phyloP scores from a whole-genome alignment of 2,329 filamentous ascomycete species.

The Cladosporium sp. region DNA sequence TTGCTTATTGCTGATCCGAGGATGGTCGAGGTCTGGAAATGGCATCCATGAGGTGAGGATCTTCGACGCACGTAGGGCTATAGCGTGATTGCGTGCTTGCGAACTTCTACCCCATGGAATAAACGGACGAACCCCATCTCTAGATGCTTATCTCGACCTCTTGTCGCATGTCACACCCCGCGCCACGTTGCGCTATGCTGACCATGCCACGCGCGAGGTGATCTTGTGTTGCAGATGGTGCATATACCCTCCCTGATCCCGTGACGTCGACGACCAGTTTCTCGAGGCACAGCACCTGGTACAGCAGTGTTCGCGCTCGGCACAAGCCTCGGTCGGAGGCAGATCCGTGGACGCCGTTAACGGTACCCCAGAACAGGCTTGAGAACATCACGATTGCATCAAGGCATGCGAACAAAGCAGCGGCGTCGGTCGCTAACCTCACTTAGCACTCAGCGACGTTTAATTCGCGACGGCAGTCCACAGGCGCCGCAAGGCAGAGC shows the following conservation, averaged over 20 bases:
- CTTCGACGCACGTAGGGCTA: constrained; percentile 1
- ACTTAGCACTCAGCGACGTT: no score
- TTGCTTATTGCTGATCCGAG: background rate
- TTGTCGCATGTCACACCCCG: constrained; percentile 9
- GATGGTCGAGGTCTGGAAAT: background rate
- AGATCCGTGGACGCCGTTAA: background rate
- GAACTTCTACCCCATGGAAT: constrained; percentile 9
- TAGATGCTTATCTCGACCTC: constrained; percentile 11
- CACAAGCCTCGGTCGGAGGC: background rate
- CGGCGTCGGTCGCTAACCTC: background rate
- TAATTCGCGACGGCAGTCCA: background rate
- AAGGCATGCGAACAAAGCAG: background rate
- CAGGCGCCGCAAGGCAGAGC: background rate
- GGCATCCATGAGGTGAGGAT: background rate
- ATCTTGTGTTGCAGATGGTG: background rate
- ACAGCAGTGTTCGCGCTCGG: background rate
- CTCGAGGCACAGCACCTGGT: background rate
- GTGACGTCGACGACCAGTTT: background rate
- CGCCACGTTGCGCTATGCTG: background rate
- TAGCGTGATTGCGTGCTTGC: constrained; percentile 13
- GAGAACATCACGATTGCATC: background rate
- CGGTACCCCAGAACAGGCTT: background rate
- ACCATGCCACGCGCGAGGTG: background rate
- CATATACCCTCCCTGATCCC: background rate
- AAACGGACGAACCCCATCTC: constrained; percentile 9